A percentile compares a stretch with the other conserved stretches of the same genome.
These are phyloP conservation scores for Apiospora malaysiana DNA, from an alignment of 2,329 filamentous ascomycete genomes.

Conservation along the genomic window DNA sequence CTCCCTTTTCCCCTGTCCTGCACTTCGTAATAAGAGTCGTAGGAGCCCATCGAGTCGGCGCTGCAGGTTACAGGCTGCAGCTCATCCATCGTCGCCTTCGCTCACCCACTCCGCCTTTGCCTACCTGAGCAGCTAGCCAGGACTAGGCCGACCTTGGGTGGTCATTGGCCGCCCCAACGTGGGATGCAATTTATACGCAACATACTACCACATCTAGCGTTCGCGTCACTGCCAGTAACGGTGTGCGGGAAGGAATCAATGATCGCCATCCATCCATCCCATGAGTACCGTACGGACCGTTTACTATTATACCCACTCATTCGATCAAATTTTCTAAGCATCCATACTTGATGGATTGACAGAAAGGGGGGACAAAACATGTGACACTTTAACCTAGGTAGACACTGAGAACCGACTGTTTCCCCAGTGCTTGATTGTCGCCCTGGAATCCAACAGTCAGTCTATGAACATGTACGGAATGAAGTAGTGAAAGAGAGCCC, in stretches of 20 bases:
- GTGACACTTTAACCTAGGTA: not conserved
- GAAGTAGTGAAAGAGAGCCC: not conserved
- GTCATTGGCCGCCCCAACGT: not conserved
- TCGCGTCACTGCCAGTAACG: conserved; percentile 3
- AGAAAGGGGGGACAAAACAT: not conserved
- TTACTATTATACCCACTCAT: not conserved
- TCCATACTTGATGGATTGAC: not conserved
- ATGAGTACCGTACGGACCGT: not conserved
- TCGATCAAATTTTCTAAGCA: not conserved
- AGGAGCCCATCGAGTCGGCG: not conserved
- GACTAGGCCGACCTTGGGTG: not conserved
- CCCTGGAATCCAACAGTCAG: not conserved
- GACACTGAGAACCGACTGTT: not conserved
- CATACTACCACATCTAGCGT: conserved; percentile 3
- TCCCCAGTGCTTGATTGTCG: too few species aligned
- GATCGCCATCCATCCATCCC: conserved; percentile 2
- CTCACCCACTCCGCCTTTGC: not conserved
- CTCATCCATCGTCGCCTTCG: not conserved
- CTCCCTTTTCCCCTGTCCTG: too few species aligned
- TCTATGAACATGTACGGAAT: not conserved
- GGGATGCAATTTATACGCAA: conserved; percentile 10
- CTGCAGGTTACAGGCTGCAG: conserved; percentile 10
- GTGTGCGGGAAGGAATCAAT: not conserved
- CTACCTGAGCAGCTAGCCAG: not conserved
- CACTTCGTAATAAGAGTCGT: too few species aligned